phyloP scores from a whole-genome alignment of 768 basidiomycete genomes.

The Boletus sensibilis region DNA sequence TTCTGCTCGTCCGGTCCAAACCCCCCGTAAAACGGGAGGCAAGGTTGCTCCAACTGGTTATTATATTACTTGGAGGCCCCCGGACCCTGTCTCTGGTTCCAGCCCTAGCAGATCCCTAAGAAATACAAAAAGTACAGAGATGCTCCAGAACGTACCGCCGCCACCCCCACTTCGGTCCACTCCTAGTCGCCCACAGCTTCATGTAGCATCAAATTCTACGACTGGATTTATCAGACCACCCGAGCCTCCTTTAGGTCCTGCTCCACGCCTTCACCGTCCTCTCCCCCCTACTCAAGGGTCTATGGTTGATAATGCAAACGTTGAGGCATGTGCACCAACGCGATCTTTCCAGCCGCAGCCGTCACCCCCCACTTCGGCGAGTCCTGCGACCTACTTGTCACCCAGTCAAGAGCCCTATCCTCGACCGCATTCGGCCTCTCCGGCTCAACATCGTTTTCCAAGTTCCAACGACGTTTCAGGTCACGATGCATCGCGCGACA shows the following conservation, averaged over 20 bases:
- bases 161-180: conserved; percentile 26
- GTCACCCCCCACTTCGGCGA: conserved; percentile 19
- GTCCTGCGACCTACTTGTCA: conserved; percentile 35
- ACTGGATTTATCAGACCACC: conserved; percentile 13
- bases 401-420: conserved; percentile 57
- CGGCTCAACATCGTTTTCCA: conserved; percentile 33
- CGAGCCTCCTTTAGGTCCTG: conserved; percentile 18
- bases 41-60: conserved; percentile 23
- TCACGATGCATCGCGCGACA: conserved; percentile 28
- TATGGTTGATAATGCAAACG: conserved; percentile 15
- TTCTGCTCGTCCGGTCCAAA: conserved; percentile 19
- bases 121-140: conserved; percentile 31
- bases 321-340: conserved; percentile 16
- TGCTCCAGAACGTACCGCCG: conserved; percentile 22
- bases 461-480: conserved; percentile 12
- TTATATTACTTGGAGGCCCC: conserved; percentile 29
- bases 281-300: conserved; percentile 32
- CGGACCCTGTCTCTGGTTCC: conserved; percentile 33
- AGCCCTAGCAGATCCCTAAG: conserved; percentile 33
- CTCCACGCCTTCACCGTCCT: conserved; percentile 28
- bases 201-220: conserved; percentile 19
- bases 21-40: conserved; percentile 21
- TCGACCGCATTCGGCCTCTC: conserved; percentile 60
- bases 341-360: conserved; percentile 29
- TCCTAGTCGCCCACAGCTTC: conserved; percentile 32